Evolutionary conservation across 139 green algal species (phyloP), one percentile per base, ranked within the genome.

Genomic region (Zygnema cylindricum): DNA sequence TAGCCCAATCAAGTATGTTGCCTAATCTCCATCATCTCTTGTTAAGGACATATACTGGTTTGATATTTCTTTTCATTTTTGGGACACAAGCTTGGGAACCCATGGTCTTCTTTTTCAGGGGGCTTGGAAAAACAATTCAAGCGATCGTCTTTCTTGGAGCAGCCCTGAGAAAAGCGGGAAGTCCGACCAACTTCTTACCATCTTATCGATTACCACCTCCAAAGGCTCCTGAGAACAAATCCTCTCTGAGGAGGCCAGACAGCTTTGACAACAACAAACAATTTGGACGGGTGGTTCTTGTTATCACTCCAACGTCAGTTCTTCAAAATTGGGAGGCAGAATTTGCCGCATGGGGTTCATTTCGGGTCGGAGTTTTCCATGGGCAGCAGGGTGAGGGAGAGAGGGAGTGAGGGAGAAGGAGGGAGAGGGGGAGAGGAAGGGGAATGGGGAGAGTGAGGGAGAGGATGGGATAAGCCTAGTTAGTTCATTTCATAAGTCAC

Each of bases 91-190:
- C n/a, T n/a, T n/a, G n/a, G n/a, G 57, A 25, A 30, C 57, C 30
- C 57, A 30, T 73, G 57, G 30, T 25, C 30, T 25, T 73, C 30
- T n/a, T 83, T n/a, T 30, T 0, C 85, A 89, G 77, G 76, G 85
- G 85, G 54, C 39, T 94, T 41, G 95, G 94, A 40, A 97, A 96
- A 88, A 96, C 95, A 1, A 90, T 96, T 55, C 95, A 97, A 92
- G 92, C 92, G 2, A 95, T 97, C 41, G 92, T 91, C 0, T 96
- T 97, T 81, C 55, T 94, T 11, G 84, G 94, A 0, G 95, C 95
- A 0, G 43, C 96, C 69, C 88, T 96, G 73, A 89, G 73, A 42
- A 95, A 95, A 92, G 86, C 69, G 0, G 93, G 93, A 39, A 87
- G 32, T 30, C 57, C 30, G 30, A 30, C 25, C 57, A 30, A 35